Evolutionary conservation across 176 grass and related monocot genomes (phyloP), one percentile per base, ranked within the genome.

Genomic region (Chrysopogon serrulatus): DNA sequence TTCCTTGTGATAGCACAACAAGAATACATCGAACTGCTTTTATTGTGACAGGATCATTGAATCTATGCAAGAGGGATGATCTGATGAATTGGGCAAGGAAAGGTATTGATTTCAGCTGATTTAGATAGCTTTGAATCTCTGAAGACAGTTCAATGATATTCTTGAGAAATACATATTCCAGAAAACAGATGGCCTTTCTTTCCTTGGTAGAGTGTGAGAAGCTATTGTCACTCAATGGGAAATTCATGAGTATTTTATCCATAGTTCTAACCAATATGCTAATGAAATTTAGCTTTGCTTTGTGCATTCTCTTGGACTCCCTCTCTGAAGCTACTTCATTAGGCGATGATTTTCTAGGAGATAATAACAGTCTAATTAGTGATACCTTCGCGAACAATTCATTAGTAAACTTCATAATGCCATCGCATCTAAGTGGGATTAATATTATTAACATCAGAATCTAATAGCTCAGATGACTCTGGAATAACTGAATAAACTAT

Each of bases 21-120:
- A 94, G 74, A 86, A 98, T 78, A 78, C 92, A 91, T 31, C 95
- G 91, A 56, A 98, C 60, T 76, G 95, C 90, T 91, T 95, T 98
- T 86, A 93, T 79, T 82, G 91, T 77, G 68, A 86, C 42, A 83
- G 85, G 89, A 83, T 93, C 95, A 81, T 85, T 92, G 87, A 98
- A 98, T 86, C 92, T 91, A 71, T 95, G 85, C 75, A 98, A 69
- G 54, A 98, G 92, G 43, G 79, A 98, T 89, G 95, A 93, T 91
- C 89, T 93, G 76, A 98, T 86, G 79, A 98, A 90, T 65, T 80
- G 82, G 64, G 78, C 84, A 42, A 98, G 87, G 84, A 95, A 95
- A 65, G 90, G 87, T 85, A 98, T 84, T 27, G 90, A 88, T 49
- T 89, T 87, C 68, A 91, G 73, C 27, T 88, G 78, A 36, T 73